A percentile compares a stretch with the other conserved stretches of the same genome.
Evolutionary conservation across 1,139 yeast species (phyloP).

Genomic region (Blastobotrys petasosporus): DNA sequence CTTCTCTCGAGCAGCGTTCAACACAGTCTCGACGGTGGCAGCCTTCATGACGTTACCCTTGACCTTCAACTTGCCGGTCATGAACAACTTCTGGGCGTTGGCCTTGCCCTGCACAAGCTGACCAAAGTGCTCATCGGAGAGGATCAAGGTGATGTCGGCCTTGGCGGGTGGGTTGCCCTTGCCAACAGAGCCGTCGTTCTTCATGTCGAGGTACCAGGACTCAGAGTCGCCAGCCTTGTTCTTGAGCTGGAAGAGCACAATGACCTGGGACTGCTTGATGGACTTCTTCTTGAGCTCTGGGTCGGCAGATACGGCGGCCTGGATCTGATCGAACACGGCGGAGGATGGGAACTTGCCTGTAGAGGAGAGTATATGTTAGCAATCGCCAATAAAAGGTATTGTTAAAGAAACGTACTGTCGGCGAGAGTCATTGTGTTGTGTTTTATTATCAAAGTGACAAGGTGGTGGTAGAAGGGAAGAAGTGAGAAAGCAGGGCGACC

Average conservation of each 20-base stretch:
- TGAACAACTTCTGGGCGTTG: slow-evolving; percentile 77
- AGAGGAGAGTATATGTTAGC: not conserved
- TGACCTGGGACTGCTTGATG: slow-evolving; percentile 50
- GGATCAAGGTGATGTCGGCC: slow-evolving; percentile 60
- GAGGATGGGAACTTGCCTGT: slow-evolving; percentile 37
- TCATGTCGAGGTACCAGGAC: slow-evolving; percentile 68
- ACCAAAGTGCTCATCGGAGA: slow-evolving; percentile 55
- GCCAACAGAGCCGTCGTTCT: slow-evolving; percentile 52
- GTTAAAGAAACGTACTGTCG: slow-evolving; percentile 1
- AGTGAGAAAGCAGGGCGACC: too few relatives aligned
- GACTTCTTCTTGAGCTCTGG: slow-evolving; percentile 31
- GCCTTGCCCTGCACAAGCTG: slow-evolving; percentile 72
- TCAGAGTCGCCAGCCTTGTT: slow-evolving; percentile 60
- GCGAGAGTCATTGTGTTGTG: slow-evolving; percentile 5
- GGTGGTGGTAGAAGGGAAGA: too few relatives aligned
- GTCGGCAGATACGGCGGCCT: slow-evolving; percentile 27
- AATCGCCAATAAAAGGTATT: not conserved
- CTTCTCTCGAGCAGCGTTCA: slow-evolving; percentile 54
- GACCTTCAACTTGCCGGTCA: slow-evolving; percentile 78
- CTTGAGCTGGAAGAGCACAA: slow-evolving; percentile 62
- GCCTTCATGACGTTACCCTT: slow-evolving; percentile 92
- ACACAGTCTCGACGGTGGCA: slow-evolving; percentile 64
- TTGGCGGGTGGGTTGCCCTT: slow-evolving; percentile 44
- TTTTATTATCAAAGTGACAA: too few relatives aligned
- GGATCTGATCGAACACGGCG: slow-evolving; percentile 35